Percentiles rank a stretch among this genome's conserved stretches.
Conservation (phyloP, 192 early-diverging fungal genomes). For the Backusella parvicylindrica region DNA sequence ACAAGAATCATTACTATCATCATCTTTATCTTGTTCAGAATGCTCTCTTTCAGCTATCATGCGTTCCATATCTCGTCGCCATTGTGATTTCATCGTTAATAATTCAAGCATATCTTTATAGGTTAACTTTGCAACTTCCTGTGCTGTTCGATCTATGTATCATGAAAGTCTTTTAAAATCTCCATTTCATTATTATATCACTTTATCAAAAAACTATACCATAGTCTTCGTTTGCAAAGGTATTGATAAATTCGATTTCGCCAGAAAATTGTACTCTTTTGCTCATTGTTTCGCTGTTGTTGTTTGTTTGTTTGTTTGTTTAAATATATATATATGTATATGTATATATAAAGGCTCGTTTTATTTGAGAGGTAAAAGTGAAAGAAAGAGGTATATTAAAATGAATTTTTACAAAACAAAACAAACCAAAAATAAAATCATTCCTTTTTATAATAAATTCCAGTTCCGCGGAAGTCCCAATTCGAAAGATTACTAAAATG, state of each 20-base stretch:
- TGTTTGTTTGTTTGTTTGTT: background rate
- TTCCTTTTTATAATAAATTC: constrained; percentile 7
- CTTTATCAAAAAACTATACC: constrained; percentile 5
- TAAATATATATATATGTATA: background rate
- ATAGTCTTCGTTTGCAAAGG: constrained; percentile 20
- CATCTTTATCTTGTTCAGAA: background rate
- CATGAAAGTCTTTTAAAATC: too few species aligned
- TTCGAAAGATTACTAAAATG: background rate
- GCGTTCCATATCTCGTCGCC: constrained; percentile 20
- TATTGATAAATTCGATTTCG: constrained; percentile 17
- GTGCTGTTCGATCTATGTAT: constrained; percentile 20
- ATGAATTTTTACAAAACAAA: background rate
- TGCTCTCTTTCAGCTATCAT: constrained; percentile 17
- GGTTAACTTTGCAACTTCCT: constrained; percentile 18
- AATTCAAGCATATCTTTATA: constrained; percentile 24
- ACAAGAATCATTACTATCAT: background rate
- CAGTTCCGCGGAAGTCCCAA: background rate
- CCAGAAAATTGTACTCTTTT: constrained; percentile 21
- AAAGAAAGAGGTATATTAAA: constrained; percentile 6
- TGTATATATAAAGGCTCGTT: background rate
- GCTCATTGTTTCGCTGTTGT: background rate
- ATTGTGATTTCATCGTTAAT: constrained; percentile 21
- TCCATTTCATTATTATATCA: background rate
- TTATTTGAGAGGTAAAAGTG: background rate
- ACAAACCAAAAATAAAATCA: background rate